phyloP scores from a whole-genome alignment of 2,329 filamentous ascomycete species.

The Cercospora sesami region DNA sequence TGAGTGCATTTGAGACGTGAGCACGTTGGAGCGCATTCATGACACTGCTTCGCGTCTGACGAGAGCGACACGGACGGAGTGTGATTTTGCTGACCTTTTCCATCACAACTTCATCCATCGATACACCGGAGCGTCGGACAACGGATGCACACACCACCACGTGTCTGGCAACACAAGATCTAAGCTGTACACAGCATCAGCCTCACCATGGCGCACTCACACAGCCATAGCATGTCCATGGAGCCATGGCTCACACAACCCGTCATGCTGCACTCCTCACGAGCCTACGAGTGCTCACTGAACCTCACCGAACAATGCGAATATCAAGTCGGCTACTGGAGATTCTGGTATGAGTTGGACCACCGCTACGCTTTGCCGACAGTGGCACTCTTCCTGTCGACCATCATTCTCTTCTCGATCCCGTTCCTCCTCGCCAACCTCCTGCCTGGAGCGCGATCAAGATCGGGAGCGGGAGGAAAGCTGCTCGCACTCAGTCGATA shows the following conservation, averaged over 20 bases:
- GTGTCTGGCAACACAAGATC: not conserved
- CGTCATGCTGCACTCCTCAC: conserved; percentile 44
- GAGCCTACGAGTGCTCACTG: conserved; percentile 34
- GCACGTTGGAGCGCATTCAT: conserved; percentile 9
- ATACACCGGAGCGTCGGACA: not conserved
- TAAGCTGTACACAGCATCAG: not conserved
- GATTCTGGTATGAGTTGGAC: conserved; percentile 57
- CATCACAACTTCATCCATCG: not conserved
- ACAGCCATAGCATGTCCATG: conserved; percentile 17
- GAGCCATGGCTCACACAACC: conserved; percentile 46
- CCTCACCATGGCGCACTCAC: conserved; percentile 3
- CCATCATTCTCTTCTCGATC: conserved; percentile 53
- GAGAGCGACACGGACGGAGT: not conserved
- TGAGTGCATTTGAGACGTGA: conserved; percentile 11
- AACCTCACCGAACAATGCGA: conserved; percentile 48
- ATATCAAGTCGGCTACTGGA: conserved; percentile 51
- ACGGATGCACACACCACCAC: not conserved
- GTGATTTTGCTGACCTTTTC: not conserved
- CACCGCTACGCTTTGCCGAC: conserved; percentile 55
- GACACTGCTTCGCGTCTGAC: not conserved
- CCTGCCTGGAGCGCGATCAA: conserved; percentile 4
- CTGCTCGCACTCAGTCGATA: conserved; percentile 43
- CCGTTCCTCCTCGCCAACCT: conserved; percentile 37
- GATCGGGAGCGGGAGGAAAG: conserved; percentile 24
- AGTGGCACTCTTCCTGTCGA: conserved; percentile 54